phyloP scores from a whole-genome alignment of 495 filamentous ascomycete genomes.

The Hypoxylon perforatum region DNA sequence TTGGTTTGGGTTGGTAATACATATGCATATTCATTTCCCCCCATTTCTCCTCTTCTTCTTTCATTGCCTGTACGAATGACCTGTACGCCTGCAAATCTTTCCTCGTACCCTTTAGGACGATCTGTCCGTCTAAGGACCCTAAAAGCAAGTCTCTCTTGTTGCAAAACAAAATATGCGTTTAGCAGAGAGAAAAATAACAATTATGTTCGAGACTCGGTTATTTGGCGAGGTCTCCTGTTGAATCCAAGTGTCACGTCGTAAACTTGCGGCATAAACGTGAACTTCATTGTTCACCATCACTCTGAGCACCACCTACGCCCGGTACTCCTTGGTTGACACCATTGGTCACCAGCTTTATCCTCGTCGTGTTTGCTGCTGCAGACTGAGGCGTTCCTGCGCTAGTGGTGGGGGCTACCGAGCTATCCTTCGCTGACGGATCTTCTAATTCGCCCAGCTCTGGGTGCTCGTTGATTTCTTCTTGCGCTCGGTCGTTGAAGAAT shows the following conservation, averaged over 20 bases:
- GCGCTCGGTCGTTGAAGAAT: constrained; percentile 73
- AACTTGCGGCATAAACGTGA: neutral
- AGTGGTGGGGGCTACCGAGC: constrained; percentile 72
- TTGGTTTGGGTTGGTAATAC: constrained; percentile 35
- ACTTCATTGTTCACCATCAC: constrained; percentile 55
- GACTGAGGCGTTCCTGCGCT: constrained; percentile 77
- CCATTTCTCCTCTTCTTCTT: constrained; percentile 19
- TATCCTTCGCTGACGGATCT: constrained; percentile 65
- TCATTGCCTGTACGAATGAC: constrained; percentile 18
- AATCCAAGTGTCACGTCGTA: neutral
- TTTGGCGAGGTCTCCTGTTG: neutral
- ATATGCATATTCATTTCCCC: constrained; percentile 36
- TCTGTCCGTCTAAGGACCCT: neutral
- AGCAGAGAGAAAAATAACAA: constrained; percentile 9
- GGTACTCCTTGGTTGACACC: constrained; percentile 57
- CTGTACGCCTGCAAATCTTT: constrained; percentile 12
- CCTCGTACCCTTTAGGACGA: constrained; percentile 1
- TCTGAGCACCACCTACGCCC: constrained; percentile 51
- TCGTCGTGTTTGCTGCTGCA: constrained; percentile 52
- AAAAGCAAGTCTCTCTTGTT: constrained; percentile 18
- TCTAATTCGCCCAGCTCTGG: constrained; percentile 82
- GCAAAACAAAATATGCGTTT: constrained; percentile 16
- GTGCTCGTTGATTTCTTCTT: constrained; percentile 74
- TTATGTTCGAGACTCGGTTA: constrained; percentile 2
- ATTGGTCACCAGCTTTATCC: constrained; percentile 69